Percentiles rank a stretch among this genome's conserved stretches.
Conservation (phyloP, 1,139 yeast genomes). For the Arxiozyma heterogenica region DNA sequence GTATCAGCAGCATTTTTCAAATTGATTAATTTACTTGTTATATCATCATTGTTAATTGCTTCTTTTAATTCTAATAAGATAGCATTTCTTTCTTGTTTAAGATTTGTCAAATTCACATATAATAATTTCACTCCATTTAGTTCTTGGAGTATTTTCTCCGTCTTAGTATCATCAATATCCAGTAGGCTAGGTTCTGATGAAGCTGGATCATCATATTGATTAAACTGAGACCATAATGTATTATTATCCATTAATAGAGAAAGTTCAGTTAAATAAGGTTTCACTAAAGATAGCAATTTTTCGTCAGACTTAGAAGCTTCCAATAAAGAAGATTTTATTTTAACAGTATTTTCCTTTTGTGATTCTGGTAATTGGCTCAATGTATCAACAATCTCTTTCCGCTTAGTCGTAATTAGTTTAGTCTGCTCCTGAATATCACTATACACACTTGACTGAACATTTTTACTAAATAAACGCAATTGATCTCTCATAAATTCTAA, state of each 20-base stretch:
- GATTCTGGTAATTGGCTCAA: conserved; percentile 18
- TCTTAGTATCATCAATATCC: conserved; percentile 48
- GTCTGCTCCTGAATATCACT: conserved; percentile 27
- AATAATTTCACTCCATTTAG: conserved; percentile 36
- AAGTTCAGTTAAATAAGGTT: conserved; percentile 33
- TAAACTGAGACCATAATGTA: conserved; percentile 26
- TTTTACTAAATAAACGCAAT: conserved; percentile 23
- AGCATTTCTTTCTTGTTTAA: conserved; percentile 51
- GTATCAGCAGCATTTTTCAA: conserved; percentile 51
- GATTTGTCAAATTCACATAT: conserved; percentile 42
- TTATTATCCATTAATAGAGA: conserved; percentile 31
- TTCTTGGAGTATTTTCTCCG: conserved; percentile 25
- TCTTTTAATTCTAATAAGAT: conserved; percentile 58
- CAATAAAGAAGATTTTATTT: conserved; percentile 40
- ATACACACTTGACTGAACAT: conserved; percentile 21
- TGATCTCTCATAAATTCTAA: conserved; percentile 25
- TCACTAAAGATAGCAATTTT: conserved; percentile 40
- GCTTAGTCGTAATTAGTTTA: conserved; percentile 22
- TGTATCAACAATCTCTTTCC: conserved; percentile 36
- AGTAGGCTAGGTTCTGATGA: conserved; percentile 41
- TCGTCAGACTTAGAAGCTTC: conserved; percentile 64
- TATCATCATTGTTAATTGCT: conserved; percentile 74
- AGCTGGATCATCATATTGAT: conserved; percentile 17
- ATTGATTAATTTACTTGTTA: conserved; percentile 64
- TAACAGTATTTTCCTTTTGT: conserved; percentile 26